Base-by-base conservation (phyloP, 768 basidiomycete species). In the Panus rudis region DNA sequence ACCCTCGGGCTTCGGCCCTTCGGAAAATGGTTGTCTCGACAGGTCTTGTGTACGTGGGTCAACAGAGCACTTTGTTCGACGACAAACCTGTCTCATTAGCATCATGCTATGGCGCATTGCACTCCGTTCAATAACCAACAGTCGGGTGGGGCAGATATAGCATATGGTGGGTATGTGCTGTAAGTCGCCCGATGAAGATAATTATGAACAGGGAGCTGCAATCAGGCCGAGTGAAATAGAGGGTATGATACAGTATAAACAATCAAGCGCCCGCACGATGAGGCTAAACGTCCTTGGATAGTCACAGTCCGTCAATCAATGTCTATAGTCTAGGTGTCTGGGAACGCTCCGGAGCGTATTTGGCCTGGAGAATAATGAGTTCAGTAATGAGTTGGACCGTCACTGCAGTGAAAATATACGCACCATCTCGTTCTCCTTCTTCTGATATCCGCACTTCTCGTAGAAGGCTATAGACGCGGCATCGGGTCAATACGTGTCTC, bases 351-450 rank as follows among this genome's bases (percentile, higher is more conserved):
- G 74, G 71, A 19, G 78, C 72, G 52, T 82, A 82, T 56, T 75
- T 81, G 20, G 76, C 78, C 79, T 81, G 46, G 8, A 17, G 21
- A 45, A 31, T 16, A 16, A 10, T 12, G 17, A 8, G 31, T 13
- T 27, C 25, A 54, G 38, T 46, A 24, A 40, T 23, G 39, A 42
- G 38, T 6, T 19, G 14, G 25, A 20, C 20, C 22, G 28, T 16
- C 13, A 16, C 7, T 31, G 42, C 14, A 13, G 40, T 16, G 30
- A 25, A 30, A 27, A 6, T 4, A 34, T 14, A 61, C 71, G 45
- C 44, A 84, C 93, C 93, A 98, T 98, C 64, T 96, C 89, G 54
- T 76, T 81, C 64, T 93, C 93, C 65, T 92, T 94, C 69, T 81
- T 84, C 63, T 76, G 72, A 56, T 68, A 96, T 17, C 94, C 94